Evolutionary conservation across 345 rosid species (phyloP).

Genomic region (Aquilaria sinensis): DNA sequence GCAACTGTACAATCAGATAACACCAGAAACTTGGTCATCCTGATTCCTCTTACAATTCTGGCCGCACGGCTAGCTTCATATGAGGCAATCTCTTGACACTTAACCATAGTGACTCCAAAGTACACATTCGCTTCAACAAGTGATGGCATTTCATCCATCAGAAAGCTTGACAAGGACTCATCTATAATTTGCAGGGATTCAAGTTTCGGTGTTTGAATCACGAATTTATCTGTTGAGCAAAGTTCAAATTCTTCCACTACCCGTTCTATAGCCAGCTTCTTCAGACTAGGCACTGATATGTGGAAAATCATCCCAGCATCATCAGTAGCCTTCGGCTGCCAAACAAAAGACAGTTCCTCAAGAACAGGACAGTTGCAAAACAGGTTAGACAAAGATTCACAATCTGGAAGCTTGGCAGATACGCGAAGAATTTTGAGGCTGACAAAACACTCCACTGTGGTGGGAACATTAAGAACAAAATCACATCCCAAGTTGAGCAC

Average conservation of each 20-base stretch:
- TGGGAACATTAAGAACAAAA: background rate
- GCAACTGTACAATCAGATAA: background rate
- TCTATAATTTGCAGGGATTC: background rate
- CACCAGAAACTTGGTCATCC: background rate
- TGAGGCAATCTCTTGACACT: background rate
- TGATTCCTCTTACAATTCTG: background rate
- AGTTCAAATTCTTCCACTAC: background rate
- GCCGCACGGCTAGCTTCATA: background rate
- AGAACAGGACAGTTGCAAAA: background rate
- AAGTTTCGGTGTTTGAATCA: background rate
- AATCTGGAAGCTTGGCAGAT: background rate
- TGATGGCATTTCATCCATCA: background rate
- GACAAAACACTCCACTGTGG: background rate
- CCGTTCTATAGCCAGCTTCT: background rate
- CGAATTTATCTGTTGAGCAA: background rate
- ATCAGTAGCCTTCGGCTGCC: background rate
- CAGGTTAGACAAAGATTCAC: background rate
- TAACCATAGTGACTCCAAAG: background rate
- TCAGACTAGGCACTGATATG: background rate
- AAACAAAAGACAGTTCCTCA: background rate
- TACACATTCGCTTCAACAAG: background rate
- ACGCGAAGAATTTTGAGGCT: background rate
- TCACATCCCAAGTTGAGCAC: background rate
- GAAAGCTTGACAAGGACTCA: background rate
- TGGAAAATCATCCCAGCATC: background rate